A percentile compares a stretch with the other conserved stretches of the same genome.
These are phyloP conservation scores for Puya raimondii DNA, from an alignment of 176 grass and related monocot species.

Conservation along the genomic window DNA sequence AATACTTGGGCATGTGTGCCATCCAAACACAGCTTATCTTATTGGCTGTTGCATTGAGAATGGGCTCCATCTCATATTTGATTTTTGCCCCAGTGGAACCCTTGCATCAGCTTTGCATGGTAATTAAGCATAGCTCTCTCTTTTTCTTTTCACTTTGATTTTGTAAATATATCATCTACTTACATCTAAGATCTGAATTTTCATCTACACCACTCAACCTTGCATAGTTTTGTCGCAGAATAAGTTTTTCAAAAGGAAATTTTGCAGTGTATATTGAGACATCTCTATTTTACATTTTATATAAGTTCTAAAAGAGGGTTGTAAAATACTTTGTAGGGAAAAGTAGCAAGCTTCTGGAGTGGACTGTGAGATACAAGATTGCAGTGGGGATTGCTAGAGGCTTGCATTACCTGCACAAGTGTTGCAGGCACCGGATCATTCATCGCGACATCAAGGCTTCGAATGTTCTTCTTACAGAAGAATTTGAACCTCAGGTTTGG, in stretches of 20 bases:
- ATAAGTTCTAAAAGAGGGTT: neutral
- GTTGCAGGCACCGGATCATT: conserved; percentile 76
- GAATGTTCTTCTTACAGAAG: conserved; percentile 66
- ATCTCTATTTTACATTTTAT: no score
- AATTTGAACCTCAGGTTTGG: conserved; percentile 80
- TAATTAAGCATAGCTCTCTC: conserved; percentile 24
- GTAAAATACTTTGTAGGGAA: conserved; percentile 41
- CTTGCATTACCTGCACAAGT: conserved; percentile 85
- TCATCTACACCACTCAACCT: no score
- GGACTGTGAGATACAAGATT: conserved; percentile 69
- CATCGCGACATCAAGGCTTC: conserved; percentile 91
- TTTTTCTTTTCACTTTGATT: neutral
- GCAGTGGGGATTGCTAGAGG: conserved; percentile 71
- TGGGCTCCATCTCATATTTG: conserved; percentile 65
- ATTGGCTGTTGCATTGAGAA: conserved; percentile 91
- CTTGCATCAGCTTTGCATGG: conserved; percentile 67
- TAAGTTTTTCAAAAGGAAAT: no score
- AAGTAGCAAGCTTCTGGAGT: conserved; percentile 44
- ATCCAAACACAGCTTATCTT: conserved; percentile 79
- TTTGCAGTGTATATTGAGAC: no score
- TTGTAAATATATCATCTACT: neutral
- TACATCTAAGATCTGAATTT: no score
- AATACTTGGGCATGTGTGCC: conserved; percentile 81
- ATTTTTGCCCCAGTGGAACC: conserved; percentile 60
- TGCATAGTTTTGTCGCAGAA: no score